phyloP scores from a whole-genome alignment of 192 early-diverging fungal species.

The Dissophora globulifera region DNA sequence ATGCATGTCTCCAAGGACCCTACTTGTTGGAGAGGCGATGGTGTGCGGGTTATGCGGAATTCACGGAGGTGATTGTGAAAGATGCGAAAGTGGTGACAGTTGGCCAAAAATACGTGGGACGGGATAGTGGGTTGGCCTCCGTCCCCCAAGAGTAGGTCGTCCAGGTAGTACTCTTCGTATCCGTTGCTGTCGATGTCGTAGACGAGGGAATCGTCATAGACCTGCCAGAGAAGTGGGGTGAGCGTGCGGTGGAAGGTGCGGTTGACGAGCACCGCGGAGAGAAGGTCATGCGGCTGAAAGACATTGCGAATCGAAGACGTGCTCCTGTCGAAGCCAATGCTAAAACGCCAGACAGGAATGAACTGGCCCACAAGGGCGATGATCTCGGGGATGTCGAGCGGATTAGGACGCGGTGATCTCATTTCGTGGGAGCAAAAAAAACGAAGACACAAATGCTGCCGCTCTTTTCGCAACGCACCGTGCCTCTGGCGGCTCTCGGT shows the following conservation, averaged over 20 bases:
- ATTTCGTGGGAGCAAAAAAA: too few relatives aligned
- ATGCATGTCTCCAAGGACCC: too few relatives aligned
- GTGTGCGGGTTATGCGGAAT: too few relatives aligned
- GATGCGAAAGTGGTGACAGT: conserved; percentile 1
- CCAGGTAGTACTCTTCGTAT: too few relatives aligned
- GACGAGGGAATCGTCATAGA: background rate
- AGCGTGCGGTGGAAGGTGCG: conserved; percentile 1
- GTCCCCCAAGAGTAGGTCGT: background rate
- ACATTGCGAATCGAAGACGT: background rate
- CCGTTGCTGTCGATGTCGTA: too few relatives aligned
- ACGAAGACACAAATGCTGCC: too few relatives aligned
- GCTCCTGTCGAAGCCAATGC: background rate
- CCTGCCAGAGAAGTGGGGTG: background rate
- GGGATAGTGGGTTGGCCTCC: too few relatives aligned
- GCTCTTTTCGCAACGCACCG: too few relatives aligned
- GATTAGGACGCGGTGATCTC: background rate
- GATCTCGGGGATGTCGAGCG: conserved; percentile 29
- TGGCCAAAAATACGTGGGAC: background rate
- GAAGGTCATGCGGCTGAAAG: conserved; percentile 3
- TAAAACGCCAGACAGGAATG: conserved; percentile 14
- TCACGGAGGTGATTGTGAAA: background rate
- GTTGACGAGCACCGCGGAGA: conserved; percentile 3
- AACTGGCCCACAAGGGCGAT: conserved; percentile 12
- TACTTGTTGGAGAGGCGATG: too few relatives aligned
- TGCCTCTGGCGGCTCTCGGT: too few relatives aligned